Evolutionary conservation across 257 asterid genomes (phyloP).

Genomic region (Ballota nigra): DNA sequence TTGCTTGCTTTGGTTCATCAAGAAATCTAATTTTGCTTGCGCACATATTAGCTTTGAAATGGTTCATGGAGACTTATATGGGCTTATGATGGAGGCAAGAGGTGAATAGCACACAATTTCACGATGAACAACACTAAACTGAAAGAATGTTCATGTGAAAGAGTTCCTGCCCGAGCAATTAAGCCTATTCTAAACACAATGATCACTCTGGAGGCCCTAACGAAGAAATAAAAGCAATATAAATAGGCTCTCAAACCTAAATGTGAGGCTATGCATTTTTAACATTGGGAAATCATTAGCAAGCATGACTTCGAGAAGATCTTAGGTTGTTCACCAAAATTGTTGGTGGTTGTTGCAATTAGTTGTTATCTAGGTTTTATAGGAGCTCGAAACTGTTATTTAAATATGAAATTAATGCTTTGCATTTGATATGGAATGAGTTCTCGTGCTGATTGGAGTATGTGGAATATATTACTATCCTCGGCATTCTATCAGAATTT

Average conservation of each 20-base stretch:
- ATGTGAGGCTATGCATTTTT: no score
- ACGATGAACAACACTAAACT: no score
- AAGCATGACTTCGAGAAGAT: not conserved
- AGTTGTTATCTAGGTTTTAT: not conserved
- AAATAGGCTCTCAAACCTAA: no score
- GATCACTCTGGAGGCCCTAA: no score
- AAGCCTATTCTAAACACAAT: no score
- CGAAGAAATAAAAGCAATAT: no score
- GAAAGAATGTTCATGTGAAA: no score
- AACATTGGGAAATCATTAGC: not conserved
- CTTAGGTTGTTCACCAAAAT: not conserved
- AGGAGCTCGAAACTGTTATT: not conserved
- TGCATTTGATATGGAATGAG: conserved; percentile 1
- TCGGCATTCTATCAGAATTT: not conserved
- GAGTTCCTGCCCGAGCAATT: no score
- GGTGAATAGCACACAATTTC: no score
- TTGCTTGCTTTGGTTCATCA: not conserved
- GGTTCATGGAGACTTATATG: not conserved
- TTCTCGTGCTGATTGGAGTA: not conserved
- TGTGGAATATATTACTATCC: conserved; percentile 6
- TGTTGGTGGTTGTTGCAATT: not conserved
- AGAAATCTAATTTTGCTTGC: not conserved
- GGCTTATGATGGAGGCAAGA: no score
- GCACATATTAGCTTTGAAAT: not conserved
- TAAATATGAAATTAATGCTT: not conserved